Conservation (phyloP, 2,329 filamentous ascomycete species). For the Graphiopsis chlorocephala region DNA sequence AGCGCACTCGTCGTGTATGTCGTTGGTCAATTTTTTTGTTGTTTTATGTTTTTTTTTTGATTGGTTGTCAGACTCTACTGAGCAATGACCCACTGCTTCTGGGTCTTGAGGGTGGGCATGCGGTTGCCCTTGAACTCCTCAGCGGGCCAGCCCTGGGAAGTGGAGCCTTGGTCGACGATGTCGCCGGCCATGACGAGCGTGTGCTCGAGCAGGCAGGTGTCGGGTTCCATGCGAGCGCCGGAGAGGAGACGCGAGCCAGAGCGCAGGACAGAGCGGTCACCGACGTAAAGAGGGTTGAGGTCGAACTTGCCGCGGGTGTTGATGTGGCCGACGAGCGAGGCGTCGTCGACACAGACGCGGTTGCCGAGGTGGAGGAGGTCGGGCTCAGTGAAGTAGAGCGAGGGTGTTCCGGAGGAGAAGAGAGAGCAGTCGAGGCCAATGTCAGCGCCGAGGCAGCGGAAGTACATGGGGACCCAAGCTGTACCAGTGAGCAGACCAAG, state of each 20-base stretch:
- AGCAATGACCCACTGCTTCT: slow-evolving; percentile 20
- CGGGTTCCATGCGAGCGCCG: slow-evolving; percentile 53
- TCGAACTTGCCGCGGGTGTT: slow-evolving; percentile 58
- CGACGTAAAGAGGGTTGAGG: slow-evolving; percentile 52
- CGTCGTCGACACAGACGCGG: slow-evolving; percentile 55
- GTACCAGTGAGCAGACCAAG: slow-evolving; percentile 55
- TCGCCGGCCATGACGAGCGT: slow-evolving; percentile 58
- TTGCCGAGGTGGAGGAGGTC: slow-evolving; percentile 55
- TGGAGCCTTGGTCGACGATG: slow-evolving; percentile 49
- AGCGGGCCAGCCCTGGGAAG: slow-evolving; percentile 57
- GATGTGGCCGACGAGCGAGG: slow-evolving; percentile 56
- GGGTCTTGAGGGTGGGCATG: slow-evolving; percentile 28
- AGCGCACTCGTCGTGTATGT: slow-evolving; percentile 2
- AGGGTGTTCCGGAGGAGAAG: slow-evolving; percentile 53
- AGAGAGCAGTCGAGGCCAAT: slow-evolving; percentile 57
- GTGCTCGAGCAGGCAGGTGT: slow-evolving; percentile 56
- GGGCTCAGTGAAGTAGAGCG: slow-evolving; percentile 57
- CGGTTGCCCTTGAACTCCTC: slow-evolving; percentile 38
- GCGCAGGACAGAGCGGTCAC: slow-evolving; percentile 52
- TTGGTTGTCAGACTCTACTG: background rate
- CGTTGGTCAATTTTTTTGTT: background rate
- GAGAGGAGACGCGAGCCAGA: slow-evolving; percentile 53
- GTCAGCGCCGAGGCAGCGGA: slow-evolving; percentile 51
- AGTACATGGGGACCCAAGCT: slow-evolving; percentile 53
- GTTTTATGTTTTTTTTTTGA: background rate